A percentile compares a stretch with the other conserved stretches of the same genome.
phyloP scores from a whole-genome alignment of 2,329 filamentous ascomycete species.

The Verticillium longisporum region DNA sequence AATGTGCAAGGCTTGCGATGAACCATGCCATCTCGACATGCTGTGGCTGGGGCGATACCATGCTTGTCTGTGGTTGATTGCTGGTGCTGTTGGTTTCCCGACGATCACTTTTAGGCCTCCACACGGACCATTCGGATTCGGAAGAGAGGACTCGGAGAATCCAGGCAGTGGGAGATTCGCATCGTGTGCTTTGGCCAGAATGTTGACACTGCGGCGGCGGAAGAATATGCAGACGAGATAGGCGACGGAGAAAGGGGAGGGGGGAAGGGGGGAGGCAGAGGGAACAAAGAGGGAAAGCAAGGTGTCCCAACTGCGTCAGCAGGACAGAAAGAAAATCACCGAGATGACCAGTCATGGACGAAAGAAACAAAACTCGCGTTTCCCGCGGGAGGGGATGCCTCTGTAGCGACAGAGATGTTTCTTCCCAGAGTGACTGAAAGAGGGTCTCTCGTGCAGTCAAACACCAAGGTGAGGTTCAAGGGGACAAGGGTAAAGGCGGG shows the following conservation, averaged over 20 bases:
- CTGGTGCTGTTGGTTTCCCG: neutral
- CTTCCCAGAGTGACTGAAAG: neutral
- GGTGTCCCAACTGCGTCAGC: neutral
- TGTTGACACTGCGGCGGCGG: neutral
- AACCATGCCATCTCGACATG: neutral
- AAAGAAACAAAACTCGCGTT: neutral
- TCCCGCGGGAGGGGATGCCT: neutral
- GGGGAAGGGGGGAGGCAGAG: neutral
- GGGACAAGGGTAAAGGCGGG: neutral
- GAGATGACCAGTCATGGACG: neutral
- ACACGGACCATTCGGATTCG: too few species aligned
- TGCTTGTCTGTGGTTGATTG: neutral
- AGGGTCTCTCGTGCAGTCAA: neutral
- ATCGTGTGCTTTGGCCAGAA: neutral
- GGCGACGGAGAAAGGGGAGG: neutral
- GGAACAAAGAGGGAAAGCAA: neutral
- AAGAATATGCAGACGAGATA: neutral
- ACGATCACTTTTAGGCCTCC: neutral
- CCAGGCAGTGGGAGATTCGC: neutral
- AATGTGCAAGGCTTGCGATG: neutral
- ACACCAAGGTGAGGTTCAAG: neutral
- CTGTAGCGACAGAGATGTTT: neutral
- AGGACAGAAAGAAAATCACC: neutral
- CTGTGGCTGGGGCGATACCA: neutral
- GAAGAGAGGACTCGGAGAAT: too few species aligned